Percentiles rank a stretch among this genome's conserved stretches.
Evolutionary conservation across 495 filamentous ascomycete species (phyloP).

Genomic region (Podospora fimiseda): DNA sequence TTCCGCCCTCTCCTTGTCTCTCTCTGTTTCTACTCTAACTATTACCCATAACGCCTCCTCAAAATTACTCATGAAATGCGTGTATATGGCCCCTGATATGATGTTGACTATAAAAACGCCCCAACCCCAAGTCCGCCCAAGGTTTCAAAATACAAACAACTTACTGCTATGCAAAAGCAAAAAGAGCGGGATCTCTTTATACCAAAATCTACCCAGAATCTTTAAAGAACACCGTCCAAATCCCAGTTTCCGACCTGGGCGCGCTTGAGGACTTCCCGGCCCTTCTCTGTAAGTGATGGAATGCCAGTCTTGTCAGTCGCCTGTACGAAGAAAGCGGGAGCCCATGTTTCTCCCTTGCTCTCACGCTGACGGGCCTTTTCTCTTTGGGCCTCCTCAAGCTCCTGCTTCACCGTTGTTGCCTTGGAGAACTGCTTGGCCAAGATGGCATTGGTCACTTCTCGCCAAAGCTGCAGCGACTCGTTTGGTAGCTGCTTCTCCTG

Average conservation of each 20-base stretch:
- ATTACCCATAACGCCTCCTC: background rate
- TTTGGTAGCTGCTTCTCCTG: slow-evolving; percentile 71
- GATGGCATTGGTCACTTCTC: slow-evolving; percentile 81
- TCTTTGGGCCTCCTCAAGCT: slow-evolving; percentile 86
- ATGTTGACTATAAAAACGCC: background rate
- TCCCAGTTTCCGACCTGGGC: slow-evolving; percentile 57
- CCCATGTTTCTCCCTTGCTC: slow-evolving; percentile 59
- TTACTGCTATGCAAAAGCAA: background rate
- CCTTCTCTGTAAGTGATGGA: slow-evolving; percentile 74
- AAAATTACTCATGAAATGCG: background rate
- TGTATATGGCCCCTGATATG: slow-evolving; percentile 4
- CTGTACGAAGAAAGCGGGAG: slow-evolving; percentile 84
- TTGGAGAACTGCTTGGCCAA: slow-evolving; percentile 70
- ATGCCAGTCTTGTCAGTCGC: slow-evolving; percentile 66
- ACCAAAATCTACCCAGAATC: background rate
- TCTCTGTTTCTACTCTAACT: background rate
- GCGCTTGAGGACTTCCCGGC: slow-evolving; percentile 59
- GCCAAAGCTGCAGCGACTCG: slow-evolving; percentile 87
- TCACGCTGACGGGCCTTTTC: slow-evolving; percentile 75
- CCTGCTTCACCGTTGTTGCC: slow-evolving; percentile 81
- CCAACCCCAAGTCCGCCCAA: background rate
- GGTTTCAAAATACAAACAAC: background rate
- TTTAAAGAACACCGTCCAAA: slow-evolving; percentile 34
- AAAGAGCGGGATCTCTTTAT: background rate
- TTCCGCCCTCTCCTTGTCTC: too few relatives aligned